phyloP scores from a whole-genome alignment of 1,284 basidiomycete genomes.

The Phenoliferia sp. region DNA sequence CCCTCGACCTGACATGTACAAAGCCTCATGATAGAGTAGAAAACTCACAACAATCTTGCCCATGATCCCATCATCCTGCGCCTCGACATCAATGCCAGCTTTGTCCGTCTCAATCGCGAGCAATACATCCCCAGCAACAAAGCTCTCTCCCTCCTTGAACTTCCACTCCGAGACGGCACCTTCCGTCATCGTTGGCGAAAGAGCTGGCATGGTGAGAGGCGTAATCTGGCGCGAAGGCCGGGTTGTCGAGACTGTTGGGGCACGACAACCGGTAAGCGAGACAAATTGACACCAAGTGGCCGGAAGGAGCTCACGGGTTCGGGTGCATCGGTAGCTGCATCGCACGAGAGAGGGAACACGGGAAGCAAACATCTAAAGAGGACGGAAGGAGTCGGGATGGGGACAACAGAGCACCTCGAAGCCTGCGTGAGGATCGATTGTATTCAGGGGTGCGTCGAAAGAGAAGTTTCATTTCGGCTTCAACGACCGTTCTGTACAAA shows the following conservation, averaged over 20 bases:
- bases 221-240: neutral
- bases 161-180: constrained; percentile 98
- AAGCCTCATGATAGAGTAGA: too few species aligned
- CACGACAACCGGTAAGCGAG: neutral
- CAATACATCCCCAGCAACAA: constrained; percentile 83
- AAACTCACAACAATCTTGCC: constrained; percentile 83
- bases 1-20: neutral
- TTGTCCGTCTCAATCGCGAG: constrained; percentile 99
- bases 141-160: constrained; percentile 89
- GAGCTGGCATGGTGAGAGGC: neutral
- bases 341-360: neutral
- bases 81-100: constrained; percentile 98
- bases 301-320: neutral
- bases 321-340: neutral
- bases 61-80: constrained; percentile 91
- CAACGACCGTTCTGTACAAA: too few species aligned
- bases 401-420: neutral
- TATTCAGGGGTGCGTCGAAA: too few species aligned
- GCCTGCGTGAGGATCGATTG: neutral
- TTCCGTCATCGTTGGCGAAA: constrained; percentile 89
- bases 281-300: neutral
- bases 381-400: neutral
- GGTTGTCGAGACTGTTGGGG: neutral
- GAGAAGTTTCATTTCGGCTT: too few species aligned
- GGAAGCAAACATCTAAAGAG: neutral